phyloP scores from a whole-genome alignment of 2,329 filamentous ascomycete genomes.

The Thielaviopsis euricoi region DNA sequence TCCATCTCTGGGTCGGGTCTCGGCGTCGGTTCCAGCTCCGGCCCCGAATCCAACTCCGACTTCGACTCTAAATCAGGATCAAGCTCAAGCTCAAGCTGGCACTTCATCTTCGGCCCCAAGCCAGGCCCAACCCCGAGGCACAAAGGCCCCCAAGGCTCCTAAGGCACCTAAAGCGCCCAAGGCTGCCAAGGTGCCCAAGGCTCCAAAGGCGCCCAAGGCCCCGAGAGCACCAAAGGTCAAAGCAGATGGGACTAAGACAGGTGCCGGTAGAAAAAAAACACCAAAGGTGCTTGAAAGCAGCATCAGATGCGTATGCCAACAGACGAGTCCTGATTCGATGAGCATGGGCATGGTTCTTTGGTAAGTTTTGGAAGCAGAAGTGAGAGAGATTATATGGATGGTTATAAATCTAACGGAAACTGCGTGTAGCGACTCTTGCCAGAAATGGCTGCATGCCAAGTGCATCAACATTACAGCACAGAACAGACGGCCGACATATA shows the following conservation, averaged over 20 bases:
- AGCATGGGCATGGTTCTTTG: constrained; percentile 46
- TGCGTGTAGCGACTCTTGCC: constrained; percentile 39
- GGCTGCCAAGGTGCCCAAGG: background rate
- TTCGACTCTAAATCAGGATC: background rate
- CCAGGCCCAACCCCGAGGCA: too few species aligned
- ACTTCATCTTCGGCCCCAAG: too few species aligned
- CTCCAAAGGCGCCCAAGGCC: background rate
- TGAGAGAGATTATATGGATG: background rate
- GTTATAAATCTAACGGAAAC: constrained; percentile 3
- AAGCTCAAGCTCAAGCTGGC: too few species aligned
- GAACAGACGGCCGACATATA: constrained; percentile 42
- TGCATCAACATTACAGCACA: constrained; percentile 43
- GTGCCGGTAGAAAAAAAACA: background rate
- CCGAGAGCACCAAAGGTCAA: background rate
- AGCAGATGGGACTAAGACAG: background rate
- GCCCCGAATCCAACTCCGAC: background rate
- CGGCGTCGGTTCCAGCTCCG: too few species aligned
- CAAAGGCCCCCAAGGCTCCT: background rate
- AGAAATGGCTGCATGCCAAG: constrained; percentile 47
- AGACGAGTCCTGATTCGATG: constrained; percentile 26
- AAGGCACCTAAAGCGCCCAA: background rate
- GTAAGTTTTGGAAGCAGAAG: constrained; percentile 23
- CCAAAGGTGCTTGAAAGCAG: constrained; percentile 15
- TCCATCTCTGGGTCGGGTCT: too few species aligned
- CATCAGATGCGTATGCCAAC: constrained; percentile 41